Evolutionary conservation across 805 yeast species (phyloP).

Genomic region (Sungouiella thailandica): DNA sequence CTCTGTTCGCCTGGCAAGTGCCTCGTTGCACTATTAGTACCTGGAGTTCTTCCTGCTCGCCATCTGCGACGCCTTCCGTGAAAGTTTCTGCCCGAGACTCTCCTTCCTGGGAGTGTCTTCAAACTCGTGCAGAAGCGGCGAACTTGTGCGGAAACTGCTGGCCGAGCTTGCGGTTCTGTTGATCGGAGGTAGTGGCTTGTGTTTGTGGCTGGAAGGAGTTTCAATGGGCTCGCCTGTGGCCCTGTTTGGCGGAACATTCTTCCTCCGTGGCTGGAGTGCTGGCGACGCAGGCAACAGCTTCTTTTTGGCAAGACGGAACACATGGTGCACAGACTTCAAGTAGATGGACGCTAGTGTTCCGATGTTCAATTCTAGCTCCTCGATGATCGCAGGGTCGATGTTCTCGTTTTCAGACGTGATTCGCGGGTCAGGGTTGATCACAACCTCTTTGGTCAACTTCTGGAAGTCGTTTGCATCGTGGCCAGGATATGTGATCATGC

Average conservation of each 20-base stretch:
- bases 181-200: slow-evolving; percentile 9
- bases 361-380: slow-evolving; percentile 76
- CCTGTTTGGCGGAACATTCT: slow-evolving; percentile 5
- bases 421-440: slow-evolving; percentile 56
- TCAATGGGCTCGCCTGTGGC: slow-evolving; percentile 11
- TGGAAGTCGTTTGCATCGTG: slow-evolving; percentile 22
- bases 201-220: slow-evolving; percentile 1
- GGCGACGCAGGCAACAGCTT: slow-evolving; percentile 47
- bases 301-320: slow-evolving; percentile 61
- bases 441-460: slow-evolving; percentile 39
- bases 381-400: slow-evolving; percentile 63
- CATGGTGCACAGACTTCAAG: slow-evolving; percentile 75
- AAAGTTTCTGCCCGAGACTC: slow-evolving; percentile 27
- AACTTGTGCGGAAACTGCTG: slow-evolving; percentile 1
- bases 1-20: too few relatives aligned
- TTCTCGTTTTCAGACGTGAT: slow-evolving; percentile 65
- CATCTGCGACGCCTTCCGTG: slow-evolving; percentile 32
- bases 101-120: slow-evolving; percentile 13
- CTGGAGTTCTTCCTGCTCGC: slow-evolving; percentile 4
- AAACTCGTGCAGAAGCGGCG: not conserved
- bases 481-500: slow-evolving; percentile 53
- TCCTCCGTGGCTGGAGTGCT: slow-evolving; percentile 26
- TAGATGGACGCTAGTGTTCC: slow-evolving; percentile 83
- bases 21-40: too few relatives aligned
- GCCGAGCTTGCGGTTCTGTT: slow-evolving; percentile 5